Evolutionary conservation across 176 grass and related monocot species (phyloP).

Genomic region (Triticum monococcum): DNA sequence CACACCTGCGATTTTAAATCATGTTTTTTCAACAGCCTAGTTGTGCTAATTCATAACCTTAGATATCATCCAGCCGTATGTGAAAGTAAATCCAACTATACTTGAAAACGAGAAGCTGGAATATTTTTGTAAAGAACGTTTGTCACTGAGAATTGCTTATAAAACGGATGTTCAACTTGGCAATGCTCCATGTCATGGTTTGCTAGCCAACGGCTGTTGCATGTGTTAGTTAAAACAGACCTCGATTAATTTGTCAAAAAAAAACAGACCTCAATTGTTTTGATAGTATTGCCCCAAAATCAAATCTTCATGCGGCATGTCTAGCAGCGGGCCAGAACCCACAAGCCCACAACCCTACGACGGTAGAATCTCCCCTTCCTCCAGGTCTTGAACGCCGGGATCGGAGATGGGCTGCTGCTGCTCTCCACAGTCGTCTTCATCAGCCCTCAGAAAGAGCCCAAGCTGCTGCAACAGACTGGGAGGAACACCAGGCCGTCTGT

Average conservation of each 20-base stretch:
- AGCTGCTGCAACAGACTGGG: constrained; percentile 29
- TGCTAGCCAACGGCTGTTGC: too few relatives aligned
- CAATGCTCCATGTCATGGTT: too few relatives aligned
- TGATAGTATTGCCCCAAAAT: too few relatives aligned
- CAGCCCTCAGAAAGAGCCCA: constrained; percentile 29
- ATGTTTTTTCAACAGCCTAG: not conserved
- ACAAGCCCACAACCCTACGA: too few relatives aligned
- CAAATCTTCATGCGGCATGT: too few relatives aligned
- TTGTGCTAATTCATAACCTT: not conserved
- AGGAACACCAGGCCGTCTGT: not conserved
- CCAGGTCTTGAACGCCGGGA: not conserved
- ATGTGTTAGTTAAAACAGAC: too few relatives aligned
- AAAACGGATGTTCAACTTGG: not conserved
- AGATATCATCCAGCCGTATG: not conserved
- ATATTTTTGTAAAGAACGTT: not conserved
- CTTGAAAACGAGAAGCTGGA: not conserved
- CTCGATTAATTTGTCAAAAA: too few relatives aligned
- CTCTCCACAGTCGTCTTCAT: not conserved
- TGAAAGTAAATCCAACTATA: not conserved
- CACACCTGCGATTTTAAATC: not conserved
- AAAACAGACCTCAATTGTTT: too few relatives aligned
- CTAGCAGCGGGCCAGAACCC: too few relatives aligned
- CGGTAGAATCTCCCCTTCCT: constrained; percentile 33
- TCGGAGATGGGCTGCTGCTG: not conserved
- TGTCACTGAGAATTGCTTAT: not conserved